Evolutionary conservation across 495 filamentous ascomycete genomes (phyloP), one percentile per base, ranked within the genome.

Genomic region (Copromyces sp.): DNA sequence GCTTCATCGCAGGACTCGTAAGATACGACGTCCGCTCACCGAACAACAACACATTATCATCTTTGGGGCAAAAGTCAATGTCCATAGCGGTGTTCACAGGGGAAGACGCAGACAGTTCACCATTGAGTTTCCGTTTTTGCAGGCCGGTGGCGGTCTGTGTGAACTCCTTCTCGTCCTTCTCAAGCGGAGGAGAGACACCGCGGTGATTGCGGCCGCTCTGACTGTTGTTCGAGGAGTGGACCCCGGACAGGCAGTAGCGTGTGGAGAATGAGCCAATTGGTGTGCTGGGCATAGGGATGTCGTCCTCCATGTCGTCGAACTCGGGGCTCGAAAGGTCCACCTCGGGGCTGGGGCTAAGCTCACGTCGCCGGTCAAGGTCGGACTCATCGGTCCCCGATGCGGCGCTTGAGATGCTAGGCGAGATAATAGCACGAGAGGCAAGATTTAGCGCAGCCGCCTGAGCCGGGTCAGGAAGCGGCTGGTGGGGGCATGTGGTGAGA

Each of bases 91-190:
- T 79, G 59, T 83, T 82, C 69, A 85, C 82, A 45, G 81, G 78
- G 61, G 85, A 38, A 32, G 73, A 12, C 47, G 83, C 69, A 83
- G 83, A 83, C 71, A 81, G 72, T 61, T 86, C 86, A 59, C 83
- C 85, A 75, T 81, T 87, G 73, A 87, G 83, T 72, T 87, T 92
- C 72, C 92, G 88, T 83, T 91, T 92, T 76, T 93, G 93, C 81
- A 98, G 88, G 59, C 89, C 91, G 77, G 91, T 90, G 9, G 95
- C 95, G 7, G 95, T 98, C 82, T 95, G 93, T 4, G 93, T 97
- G 78, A 99, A 99, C 82, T 98, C 95, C 77, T 91, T 92, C 83
- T 99, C 95, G 75, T 98, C 95, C 74, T 93, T 92, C 83, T 99
- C 95, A 39, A 98, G 87, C 32, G 93, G 94, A 68, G 96, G 95